phyloP scores from a whole-genome alignment of 2,329 filamentous ascomycete species.

The Didymosphaeria variabile region DNA sequence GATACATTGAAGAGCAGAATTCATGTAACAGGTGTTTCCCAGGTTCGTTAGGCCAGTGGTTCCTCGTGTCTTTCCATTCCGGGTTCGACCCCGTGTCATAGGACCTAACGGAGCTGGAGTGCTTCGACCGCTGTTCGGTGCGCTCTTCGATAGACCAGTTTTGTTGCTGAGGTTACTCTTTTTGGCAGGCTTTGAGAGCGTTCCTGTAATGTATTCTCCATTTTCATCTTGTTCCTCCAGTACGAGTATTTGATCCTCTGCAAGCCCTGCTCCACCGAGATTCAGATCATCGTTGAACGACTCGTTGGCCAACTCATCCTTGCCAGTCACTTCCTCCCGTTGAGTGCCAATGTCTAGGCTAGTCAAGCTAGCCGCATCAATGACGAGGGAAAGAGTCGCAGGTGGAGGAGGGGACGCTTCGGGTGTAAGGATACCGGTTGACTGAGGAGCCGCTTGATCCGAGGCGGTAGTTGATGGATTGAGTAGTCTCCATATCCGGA shows the following conservation, averaged over 20 bases:
- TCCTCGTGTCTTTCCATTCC: conserved; percentile 75
- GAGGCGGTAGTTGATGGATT: conserved; percentile 53
- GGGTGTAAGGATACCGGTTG: conserved; percentile 55
- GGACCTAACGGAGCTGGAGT: conserved; percentile 70
- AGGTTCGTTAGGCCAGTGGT: conserved; percentile 87
- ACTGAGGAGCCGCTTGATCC: conserved; percentile 29
- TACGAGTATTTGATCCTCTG: conserved; percentile 79
- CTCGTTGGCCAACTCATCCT: conserved; percentile 75
- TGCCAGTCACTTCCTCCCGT: conserved; percentile 69
- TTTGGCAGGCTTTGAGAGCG: conserved; percentile 52
- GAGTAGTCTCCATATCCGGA: conserved; percentile 77
- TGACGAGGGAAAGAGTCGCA: conserved; percentile 58
- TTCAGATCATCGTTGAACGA: conserved; percentile 81
- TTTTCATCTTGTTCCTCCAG: conserved; percentile 75
- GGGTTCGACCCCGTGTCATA: conserved; percentile 75
- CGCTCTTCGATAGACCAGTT: conserved; percentile 47
- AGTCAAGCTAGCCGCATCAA: conserved; percentile 71
- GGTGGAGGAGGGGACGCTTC: conserved; percentile 55
- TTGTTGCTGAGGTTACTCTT: conserved; percentile 57
- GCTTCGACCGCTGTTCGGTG: conserved; percentile 67
- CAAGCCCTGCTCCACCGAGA: conserved; percentile 72
- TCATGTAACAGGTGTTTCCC: conserved; percentile 99
- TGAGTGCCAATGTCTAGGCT: conserved; percentile 70
- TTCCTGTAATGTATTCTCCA: conserved; percentile 65
- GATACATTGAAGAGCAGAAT: conserved; percentile 93